Evolutionary conservation across 345 rosid species (phyloP).

Genomic region (Dovyalis caffra): DNA sequence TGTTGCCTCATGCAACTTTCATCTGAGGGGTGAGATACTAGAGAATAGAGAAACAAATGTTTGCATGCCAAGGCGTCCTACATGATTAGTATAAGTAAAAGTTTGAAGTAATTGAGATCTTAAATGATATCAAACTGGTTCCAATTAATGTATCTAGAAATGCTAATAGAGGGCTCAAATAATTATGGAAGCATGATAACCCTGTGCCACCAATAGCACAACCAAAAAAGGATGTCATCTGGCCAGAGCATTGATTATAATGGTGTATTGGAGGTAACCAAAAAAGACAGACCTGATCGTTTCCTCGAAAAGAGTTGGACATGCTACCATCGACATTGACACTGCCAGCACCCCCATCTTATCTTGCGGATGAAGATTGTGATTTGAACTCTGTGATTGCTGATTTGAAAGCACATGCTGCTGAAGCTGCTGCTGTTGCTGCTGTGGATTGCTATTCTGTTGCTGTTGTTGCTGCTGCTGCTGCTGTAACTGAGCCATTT

Average conservation of each 20-base stretch:
- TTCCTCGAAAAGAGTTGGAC: slow-evolving; percentile 92
- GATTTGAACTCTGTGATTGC: slow-evolving; percentile 71
- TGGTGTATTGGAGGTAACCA: not conserved
- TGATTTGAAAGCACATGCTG: slow-evolving; percentile 69
- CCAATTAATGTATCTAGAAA: not conserved
- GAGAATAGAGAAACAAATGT: not conserved
- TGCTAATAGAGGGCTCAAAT: not conserved
- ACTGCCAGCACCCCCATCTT: slow-evolving; percentile 74
- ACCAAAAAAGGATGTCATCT: not conserved
- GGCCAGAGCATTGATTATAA: not conserved
- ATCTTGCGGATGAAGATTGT: slow-evolving; percentile 75
- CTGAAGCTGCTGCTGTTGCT: slow-evolving; percentile 51
- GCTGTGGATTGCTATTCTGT: slow-evolving; percentile 53
- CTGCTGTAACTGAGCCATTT: slow-evolving; percentile 64
- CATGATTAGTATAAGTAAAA: not conserved
- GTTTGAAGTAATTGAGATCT: not conserved
- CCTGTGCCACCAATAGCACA: not conserved
- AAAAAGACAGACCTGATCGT: slow-evolving; percentile 80
- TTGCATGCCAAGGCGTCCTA: not conserved
- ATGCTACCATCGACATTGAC: slow-evolving; percentile 74
- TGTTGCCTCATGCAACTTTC: not conserved
- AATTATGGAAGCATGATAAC: not conserved
- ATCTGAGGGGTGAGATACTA: not conserved
- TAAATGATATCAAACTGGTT: not conserved
- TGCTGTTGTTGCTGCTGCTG: slow-evolving; percentile 56